phyloP scores from a whole-genome alignment of 768 basidiomycete genomes.

The Phaffia tasmanica region DNA sequence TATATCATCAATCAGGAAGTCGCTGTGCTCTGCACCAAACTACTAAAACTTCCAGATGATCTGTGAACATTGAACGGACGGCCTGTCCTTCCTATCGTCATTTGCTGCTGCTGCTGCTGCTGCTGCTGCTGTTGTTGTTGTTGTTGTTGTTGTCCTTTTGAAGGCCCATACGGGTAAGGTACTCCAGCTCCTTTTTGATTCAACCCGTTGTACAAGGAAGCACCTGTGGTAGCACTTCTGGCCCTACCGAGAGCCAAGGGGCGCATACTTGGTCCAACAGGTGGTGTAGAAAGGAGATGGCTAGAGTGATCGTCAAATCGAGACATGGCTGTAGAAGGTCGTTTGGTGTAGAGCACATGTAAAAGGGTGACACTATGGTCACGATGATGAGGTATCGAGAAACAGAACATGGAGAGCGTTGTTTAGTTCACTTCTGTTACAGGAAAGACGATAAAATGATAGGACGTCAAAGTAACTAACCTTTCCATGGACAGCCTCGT shows the following conservation, averaged over 20 bases:
- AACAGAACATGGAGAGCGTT: not conserved
- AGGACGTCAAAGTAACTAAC: not conserved
- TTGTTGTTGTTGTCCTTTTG: no score
- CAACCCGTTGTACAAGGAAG: not conserved
- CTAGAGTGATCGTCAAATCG: not conserved
- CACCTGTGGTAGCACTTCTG: constrained; percentile 8
- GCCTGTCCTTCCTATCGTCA: no score
- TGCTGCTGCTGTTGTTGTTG: no score
- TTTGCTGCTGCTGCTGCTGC: no score
- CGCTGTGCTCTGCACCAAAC: no score
- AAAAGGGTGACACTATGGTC: constrained; percentile 15
- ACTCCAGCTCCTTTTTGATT: not conserved
- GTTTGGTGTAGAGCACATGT: constrained; percentile 18
- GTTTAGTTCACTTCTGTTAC: not conserved
- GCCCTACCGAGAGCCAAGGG: constrained; percentile 19
- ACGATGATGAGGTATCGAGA: not conserved
- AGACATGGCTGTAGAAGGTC: constrained; percentile 15
- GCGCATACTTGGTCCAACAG: constrained; percentile 15
- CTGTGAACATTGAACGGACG: no score
- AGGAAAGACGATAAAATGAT: not conserved
- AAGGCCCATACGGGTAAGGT: not conserved
- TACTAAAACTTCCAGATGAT: no score
- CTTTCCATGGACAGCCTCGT: constrained; percentile 19
- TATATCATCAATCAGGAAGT: no score
- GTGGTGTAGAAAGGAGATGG: not conserved